A percentile compares a stretch with the other conserved stretches of the same genome.
phyloP scores from a whole-genome alignment of 768 basidiomycete genomes.

The Russula dissimulans region DNA sequence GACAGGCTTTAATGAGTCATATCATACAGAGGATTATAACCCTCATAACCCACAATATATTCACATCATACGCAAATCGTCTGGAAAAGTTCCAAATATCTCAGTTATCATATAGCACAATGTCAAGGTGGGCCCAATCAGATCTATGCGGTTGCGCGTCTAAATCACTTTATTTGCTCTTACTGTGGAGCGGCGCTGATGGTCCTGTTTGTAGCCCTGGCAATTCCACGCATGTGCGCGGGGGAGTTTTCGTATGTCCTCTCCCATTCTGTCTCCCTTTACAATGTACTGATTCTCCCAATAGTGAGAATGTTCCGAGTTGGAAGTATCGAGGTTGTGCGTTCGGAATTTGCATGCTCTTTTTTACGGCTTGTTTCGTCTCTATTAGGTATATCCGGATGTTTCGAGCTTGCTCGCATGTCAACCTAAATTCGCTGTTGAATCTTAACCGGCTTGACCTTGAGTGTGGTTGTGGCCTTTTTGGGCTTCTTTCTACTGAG shows the following conservation, averaged over 20 bases:
- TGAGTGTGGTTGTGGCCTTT: not conserved
- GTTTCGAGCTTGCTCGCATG: not conserved
- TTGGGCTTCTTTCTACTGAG: too few relatives aligned
- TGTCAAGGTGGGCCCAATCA: slow-evolving; percentile 41
- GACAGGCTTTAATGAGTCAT: not conserved
- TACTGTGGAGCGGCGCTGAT: not conserved
- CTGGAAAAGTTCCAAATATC: slow-evolving; percentile 47
- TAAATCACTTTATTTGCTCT: not conserved
- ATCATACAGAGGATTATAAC: slow-evolving; percentile 42
- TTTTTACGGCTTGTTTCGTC: not conserved
- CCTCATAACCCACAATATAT: slow-evolving; percentile 40
- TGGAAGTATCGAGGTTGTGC: slow-evolving; percentile 1
- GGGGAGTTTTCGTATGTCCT: slow-evolving; percentile 47
- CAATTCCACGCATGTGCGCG: slow-evolving; percentile 58
- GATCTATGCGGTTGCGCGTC: slow-evolving; percentile 41
- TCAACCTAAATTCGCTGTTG: too few relatives aligned
- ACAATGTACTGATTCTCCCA: not conserved
- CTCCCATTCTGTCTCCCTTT: not conserved
- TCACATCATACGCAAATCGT: slow-evolving; percentile 71
- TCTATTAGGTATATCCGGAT: slow-evolving; percentile 13
- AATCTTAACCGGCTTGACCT: not conserved
- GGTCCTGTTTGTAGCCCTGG: slow-evolving; percentile 33
- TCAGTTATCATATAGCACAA: slow-evolving; percentile 49
- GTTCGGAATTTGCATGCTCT: not conserved
- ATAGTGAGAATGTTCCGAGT: slow-evolving; percentile 27